Conservation (phyloP, 306 rosid species). For the Corylus heterophylla region DNA sequence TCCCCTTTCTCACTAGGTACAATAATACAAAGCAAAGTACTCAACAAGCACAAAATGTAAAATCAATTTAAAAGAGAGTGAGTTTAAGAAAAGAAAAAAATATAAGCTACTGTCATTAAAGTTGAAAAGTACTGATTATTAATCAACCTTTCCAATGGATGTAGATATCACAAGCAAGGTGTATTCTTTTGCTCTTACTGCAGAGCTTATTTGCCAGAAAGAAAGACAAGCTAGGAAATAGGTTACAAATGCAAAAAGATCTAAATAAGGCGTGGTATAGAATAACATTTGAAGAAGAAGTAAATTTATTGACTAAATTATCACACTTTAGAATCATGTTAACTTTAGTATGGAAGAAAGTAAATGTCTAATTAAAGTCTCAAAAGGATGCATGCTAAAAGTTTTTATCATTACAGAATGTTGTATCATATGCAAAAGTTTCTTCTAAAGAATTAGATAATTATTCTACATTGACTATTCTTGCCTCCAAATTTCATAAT, state of each 20-base stretch:
- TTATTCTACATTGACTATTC: background rate
- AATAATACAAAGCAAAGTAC: background rate
- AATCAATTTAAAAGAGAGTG: background rate
- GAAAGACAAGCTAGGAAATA: too few species aligned
- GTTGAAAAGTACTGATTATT: background rate
- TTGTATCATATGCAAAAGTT: background rate
- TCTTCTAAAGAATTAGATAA: background rate
- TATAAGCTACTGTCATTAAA: background rate
- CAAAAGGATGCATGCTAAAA: background rate
- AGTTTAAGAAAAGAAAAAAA: background rate
- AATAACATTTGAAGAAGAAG: background rate
- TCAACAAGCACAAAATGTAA: background rate
- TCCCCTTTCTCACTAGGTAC: background rate
- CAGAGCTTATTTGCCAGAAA: too few species aligned
- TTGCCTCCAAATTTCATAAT: background rate
- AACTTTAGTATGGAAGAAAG: too few species aligned
- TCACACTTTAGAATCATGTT: background rate
- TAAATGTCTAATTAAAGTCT: background rate
- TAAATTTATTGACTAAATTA: background rate
- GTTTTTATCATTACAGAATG: background rate
- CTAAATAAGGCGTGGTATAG: background rate
- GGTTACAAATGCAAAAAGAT: background rate
- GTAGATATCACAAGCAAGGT: too few species aligned
- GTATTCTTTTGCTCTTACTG: too few species aligned
- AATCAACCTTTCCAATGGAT: background rate